A percentile compares a stretch with the other conserved stretches of the same genome.
These are phyloP conservation scores for Penicillium rolfsii DNA, from an alignment of 2,329 filamentous ascomycete species.

Conservation along the genomic window DNA sequence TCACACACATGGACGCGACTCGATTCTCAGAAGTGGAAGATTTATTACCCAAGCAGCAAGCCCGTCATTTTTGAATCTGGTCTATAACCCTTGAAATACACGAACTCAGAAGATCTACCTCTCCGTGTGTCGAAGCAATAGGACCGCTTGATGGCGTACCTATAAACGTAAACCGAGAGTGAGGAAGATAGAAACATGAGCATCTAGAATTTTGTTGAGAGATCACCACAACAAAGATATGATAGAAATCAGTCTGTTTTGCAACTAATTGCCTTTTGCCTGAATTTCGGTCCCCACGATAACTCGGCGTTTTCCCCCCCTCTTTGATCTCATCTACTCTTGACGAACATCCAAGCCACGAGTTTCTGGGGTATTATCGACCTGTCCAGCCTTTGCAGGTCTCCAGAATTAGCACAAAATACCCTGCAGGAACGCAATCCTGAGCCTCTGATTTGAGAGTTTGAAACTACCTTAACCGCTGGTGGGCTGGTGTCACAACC, in stretches of 20 bases:
- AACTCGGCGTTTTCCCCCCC: background rate
- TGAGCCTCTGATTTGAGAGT: background rate
- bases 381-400: background rate
- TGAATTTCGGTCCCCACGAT: background rate
- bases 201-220: background rate
- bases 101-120: background rate
- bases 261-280: background rate
- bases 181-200: background rate
- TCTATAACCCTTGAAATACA: background rate
- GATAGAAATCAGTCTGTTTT: no score
- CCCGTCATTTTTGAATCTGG: background rate
- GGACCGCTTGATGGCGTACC: background rate
- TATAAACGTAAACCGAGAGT: background rate
- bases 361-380: background rate
- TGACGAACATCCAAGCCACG: background rate
- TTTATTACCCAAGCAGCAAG: no score
- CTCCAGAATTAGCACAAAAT: background rate
- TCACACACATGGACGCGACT: background rate
- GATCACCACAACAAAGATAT: background rate
- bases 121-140: background rate
- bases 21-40: background rate
- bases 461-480: slow-evolving; percentile 14
- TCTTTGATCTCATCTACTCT: slow-evolving; percentile 1
- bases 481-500: slow-evolving; percentile 12
- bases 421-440: slow-evolving; percentile 3